A percentile compares a stretch with the other conserved stretches of the same genome.
Evolutionary conservation across 768 basidiomycete genomes (phyloP).

Genomic region (Termitomyces sp.): DNA sequence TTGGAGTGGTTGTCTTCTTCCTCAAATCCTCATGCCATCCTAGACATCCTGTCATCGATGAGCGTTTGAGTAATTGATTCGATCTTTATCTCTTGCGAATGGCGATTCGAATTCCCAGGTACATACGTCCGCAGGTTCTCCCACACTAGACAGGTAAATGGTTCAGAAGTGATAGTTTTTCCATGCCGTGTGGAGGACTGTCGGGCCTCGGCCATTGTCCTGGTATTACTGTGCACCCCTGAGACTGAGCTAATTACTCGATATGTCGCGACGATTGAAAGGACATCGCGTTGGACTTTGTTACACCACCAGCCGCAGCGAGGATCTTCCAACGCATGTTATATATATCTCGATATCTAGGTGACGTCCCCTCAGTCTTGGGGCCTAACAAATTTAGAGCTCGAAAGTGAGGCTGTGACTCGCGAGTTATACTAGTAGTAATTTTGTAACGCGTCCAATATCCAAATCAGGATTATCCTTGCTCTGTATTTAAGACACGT

Average conservation of each 20-base stretch:
- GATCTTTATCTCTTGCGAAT: no score
- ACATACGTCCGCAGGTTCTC: neutral
- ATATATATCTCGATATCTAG: neutral
- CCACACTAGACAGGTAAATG: neutral
- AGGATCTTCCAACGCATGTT: no score
- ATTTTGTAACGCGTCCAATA: neutral
- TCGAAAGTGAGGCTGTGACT: neutral
- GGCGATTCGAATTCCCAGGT: no score
- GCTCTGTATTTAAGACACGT: no score
- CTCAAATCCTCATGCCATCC: no score
- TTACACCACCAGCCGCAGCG: no score
- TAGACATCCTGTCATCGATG: neutral
- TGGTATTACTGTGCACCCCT: no score
- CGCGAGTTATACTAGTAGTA: neutral
- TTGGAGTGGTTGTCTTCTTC: neutral
- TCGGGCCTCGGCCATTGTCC: no score
- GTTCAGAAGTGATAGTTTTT: neutral
- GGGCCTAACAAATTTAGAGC: no score
- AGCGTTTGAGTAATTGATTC: neutral
- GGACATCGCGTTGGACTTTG: neutral
- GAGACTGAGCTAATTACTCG: neutral
- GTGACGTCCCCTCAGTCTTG: neutral
- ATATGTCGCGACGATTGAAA: neutral
- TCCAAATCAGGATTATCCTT: neutral
- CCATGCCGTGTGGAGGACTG: neutral